Evolutionary conservation across 139 green algal genomes (phyloP).

Genomic region (Chlamydomonas sp.): DNA sequence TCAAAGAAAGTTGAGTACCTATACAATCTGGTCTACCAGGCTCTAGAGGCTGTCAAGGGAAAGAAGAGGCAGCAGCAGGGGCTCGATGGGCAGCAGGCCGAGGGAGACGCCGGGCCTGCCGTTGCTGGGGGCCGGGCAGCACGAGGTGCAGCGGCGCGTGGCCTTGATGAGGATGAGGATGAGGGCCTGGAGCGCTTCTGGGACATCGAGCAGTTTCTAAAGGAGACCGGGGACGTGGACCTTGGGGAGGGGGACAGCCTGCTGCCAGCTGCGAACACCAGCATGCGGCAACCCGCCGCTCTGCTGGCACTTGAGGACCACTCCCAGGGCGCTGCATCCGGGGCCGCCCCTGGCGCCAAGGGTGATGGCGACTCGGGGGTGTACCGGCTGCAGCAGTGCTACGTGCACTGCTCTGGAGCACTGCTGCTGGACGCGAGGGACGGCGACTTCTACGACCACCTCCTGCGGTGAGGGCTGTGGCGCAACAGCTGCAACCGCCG

Average conservation of each 20-base stretch:
- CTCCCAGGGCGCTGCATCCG: neutral
- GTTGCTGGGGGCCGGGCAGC: neutral
- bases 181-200: conserved; percentile 19
- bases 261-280: neutral
- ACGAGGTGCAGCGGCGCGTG: neutral
- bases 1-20: conserved; percentile 92
- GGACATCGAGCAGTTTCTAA: neutral
- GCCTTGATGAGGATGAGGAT: conserved; percentile 19
- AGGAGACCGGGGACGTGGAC: conserved; percentile 48
- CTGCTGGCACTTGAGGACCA: conserved; percentile 77
- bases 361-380: conserved; percentile 60
- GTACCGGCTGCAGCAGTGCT: conserved; percentile 70
- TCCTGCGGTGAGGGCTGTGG: conserved; percentile 27
- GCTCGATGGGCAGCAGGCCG: conserved; percentile 12
- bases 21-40: conserved; percentile 82
- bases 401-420: conserved; percentile 80
- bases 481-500: too few species aligned
- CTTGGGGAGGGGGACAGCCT: conserved; percentile 39
- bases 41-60: conserved; percentile 55
- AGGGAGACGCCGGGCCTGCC: neutral
- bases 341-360: neutral
- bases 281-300: conserved; percentile 55
- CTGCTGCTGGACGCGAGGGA: conserved; percentile 82
- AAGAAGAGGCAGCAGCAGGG: conserved; percentile 20
- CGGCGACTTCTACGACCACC: conserved; percentile 63